These are phyloP conservation scores for Chenopodium album DNA, from an alignment of 148 eudicot species.

Conservation along the genomic window DNA sequence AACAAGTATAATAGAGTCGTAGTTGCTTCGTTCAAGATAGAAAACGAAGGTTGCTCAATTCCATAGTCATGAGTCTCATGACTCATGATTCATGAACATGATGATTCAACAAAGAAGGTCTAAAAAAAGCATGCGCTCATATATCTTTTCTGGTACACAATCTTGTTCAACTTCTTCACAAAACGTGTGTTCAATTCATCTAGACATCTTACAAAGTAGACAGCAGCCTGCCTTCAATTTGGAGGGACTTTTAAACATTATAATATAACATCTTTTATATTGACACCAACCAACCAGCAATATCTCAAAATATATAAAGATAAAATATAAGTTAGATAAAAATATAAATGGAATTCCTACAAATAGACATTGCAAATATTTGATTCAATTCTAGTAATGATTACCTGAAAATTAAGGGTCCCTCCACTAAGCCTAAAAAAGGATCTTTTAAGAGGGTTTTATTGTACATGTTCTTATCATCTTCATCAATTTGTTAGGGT, in stretches of 20 bases:
- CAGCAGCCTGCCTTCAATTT: not conserved
- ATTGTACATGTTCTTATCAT: conserved; percentile 20
- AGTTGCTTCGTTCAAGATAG: too few species aligned
- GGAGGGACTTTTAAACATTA: not conserved
- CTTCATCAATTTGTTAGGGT: not conserved
- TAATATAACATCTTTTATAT: not conserved
- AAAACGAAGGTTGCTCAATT: not conserved
- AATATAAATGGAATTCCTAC: not conserved
- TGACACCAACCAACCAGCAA: conserved; percentile 13
- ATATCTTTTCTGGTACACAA: not conserved
- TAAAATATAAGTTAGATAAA: not conserved
- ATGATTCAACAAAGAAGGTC: not conserved
- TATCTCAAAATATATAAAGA: not conserved
- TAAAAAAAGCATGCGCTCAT: not conserved
- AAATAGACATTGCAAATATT: not conserved
- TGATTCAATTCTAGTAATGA: conserved; percentile 4
- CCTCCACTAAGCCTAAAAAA: conserved; percentile 13
- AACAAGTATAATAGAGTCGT: too few species aligned
- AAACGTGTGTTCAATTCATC: conserved; percentile 18
- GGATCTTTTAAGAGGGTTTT: not conserved
- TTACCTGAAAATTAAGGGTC: conserved; percentile 1
- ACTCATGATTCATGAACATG: not conserved
- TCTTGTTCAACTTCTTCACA: not conserved
- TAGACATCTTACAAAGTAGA: conserved; percentile 5
- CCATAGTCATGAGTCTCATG: not conserved